A percentile compares a stretch with the other conserved stretches of the same genome.
Evolutionary conservation across 2,329 filamentous ascomycete species (phyloP).

Genomic region (Arthrobotrys iridis): DNA sequence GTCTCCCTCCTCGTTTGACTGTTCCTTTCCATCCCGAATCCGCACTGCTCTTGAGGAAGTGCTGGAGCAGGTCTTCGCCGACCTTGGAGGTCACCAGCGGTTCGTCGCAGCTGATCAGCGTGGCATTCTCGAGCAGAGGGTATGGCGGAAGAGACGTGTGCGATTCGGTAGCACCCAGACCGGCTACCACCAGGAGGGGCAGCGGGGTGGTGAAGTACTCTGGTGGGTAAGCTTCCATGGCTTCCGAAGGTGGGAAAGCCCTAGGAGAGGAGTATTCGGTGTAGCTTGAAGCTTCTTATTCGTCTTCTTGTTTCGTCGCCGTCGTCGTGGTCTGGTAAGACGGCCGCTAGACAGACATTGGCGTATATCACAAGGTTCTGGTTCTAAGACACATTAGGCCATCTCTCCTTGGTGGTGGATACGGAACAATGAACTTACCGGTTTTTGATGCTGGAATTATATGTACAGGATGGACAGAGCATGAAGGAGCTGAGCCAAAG

Average conservation of each 20-base stretch:
- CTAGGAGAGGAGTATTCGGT: neutral
- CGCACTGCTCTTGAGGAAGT: constrained; percentile 74
- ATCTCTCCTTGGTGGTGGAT: too few species aligned
- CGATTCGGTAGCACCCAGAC: constrained; percentile 67
- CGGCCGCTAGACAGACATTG: constrained; percentile 5
- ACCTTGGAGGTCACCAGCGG: constrained; percentile 73
- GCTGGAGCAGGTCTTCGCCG: constrained; percentile 72
- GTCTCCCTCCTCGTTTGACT: constrained; percentile 66
- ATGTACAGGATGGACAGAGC: too few species aligned
- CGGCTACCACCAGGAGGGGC: constrained; percentile 83
- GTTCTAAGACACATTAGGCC: constrained; percentile 36
- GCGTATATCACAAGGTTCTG: neutral
- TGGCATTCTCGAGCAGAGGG: constrained; percentile 69
- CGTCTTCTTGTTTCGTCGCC: too few species aligned
- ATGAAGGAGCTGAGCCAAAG: neutral
- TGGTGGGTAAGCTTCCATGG: constrained; percentile 81
- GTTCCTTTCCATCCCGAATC: constrained; percentile 74
- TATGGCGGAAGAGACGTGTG: constrained; percentile 63
- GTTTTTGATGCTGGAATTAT: too few species aligned
- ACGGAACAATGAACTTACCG: too few species aligned
- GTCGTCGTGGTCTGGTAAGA: neutral
- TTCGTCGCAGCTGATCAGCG: constrained; percentile 75
- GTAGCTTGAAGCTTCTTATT: neutral
- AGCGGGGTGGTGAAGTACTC: constrained; percentile 88
- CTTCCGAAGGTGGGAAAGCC: constrained; percentile 8